These are phyloP conservation scores for Lodderomyces margitis DNA, from an alignment of 1,139 yeast genomes.

Conservation along the genomic window DNA sequence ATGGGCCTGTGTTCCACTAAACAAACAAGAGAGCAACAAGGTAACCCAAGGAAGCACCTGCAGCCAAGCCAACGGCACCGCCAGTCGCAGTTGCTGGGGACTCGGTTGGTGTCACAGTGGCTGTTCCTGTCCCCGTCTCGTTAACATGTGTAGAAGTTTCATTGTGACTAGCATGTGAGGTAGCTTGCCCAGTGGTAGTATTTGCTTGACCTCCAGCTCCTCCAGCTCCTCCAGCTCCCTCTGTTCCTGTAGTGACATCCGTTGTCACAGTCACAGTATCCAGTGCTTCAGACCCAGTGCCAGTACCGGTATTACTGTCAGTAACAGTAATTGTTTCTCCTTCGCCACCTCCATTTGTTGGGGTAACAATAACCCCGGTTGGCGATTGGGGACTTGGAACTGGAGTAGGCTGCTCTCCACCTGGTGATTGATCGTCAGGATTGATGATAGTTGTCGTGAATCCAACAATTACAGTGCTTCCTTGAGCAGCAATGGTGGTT, in stretches of 20 bases:
- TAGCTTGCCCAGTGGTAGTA: conserved; percentile 1
- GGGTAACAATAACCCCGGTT: not conserved
- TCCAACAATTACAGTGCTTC: conserved; percentile 3
- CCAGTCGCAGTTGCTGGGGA: conserved; percentile 8
- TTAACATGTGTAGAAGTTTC: conserved; percentile 4
- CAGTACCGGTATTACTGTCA: conserved; percentile 6
- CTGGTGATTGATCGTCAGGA: not conserved
- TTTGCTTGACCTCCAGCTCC: conserved; percentile 4
- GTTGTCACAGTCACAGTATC: conserved; percentile 5
- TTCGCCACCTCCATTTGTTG: not conserved
- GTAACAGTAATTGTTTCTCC: conserved; percentile 3
- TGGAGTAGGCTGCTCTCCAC: not conserved
- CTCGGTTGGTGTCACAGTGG: conserved; percentile 4
- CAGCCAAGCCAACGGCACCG: conserved; percentile 10
- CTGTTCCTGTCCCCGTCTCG: conserved; percentile 6
- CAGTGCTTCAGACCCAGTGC: conserved; percentile 2
- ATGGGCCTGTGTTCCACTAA: not conserved
- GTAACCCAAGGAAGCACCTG: conserved; percentile 13
- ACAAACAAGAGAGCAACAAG: conserved; percentile 8
- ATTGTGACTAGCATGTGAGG: conserved; percentile 1
- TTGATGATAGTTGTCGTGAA: not conserved
- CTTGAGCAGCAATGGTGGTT: not conserved
- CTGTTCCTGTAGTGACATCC: conserved; percentile 5
- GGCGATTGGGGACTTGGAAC: not conserved
- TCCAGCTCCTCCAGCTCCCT: conserved; percentile 4